Percentiles rank a stretch among this genome's conserved stretches.
Conservation (phyloP, 306 rosid species). For the Prunus mongolica region DNA sequence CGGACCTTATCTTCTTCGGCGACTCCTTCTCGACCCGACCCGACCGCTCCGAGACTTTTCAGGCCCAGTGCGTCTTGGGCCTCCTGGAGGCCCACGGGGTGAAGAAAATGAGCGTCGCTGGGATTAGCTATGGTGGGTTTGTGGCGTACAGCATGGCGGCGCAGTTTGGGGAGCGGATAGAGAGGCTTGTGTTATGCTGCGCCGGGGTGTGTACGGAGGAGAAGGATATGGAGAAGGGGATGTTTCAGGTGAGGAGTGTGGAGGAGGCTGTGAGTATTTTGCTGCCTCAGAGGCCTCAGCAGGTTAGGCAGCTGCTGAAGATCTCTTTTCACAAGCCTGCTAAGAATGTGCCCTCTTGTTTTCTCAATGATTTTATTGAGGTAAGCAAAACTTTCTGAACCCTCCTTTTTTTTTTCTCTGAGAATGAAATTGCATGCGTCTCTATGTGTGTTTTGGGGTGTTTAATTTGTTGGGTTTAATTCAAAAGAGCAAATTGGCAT, state of each 20-base stretch:
- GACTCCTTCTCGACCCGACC: constrained; percentile 59
- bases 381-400: constrained; percentile 29
- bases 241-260: constrained; percentile 54
- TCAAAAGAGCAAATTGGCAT: background rate
- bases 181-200: constrained; percentile 66
- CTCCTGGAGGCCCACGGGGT: constrained; percentile 61
- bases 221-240: constrained; percentile 73
- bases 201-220: constrained; percentile 78
- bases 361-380: constrained; percentile 60
- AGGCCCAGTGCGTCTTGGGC: constrained; percentile 61
- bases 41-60: constrained; percentile 66
- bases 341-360: constrained; percentile 49
- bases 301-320: constrained; percentile 48
- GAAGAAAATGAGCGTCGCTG: constrained; percentile 35
- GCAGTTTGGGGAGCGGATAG: constrained; percentile 64
- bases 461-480: background rate
- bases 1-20: constrained; percentile 85
- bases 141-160: constrained; percentile 80
- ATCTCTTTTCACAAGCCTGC: constrained; percentile 57
- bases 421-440: background rate
- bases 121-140: constrained; percentile 88
- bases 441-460: background rate
- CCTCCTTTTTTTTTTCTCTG: background rate
- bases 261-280: constrained; percentile 61
- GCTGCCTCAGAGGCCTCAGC: constrained; percentile 61